Conservation (phyloP, 2,329 filamentous ascomycete genomes). For the Hysterium pulicare region DNA sequence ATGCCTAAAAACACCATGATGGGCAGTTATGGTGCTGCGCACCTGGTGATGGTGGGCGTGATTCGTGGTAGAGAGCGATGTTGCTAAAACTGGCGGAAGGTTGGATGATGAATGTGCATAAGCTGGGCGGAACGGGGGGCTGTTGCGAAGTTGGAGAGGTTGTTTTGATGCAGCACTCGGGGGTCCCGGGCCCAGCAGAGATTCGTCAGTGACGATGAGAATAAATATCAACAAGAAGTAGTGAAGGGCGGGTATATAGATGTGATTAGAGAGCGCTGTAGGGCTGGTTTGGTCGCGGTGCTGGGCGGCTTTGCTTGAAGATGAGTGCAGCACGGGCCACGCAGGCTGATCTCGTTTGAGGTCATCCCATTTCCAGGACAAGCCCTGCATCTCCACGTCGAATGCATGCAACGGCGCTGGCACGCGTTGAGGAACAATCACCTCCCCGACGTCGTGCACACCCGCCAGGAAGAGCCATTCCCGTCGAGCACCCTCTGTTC, state of each 20-base stretch:
- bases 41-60: conserved; percentile 6
- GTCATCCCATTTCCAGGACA: no score
- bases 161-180: no score
- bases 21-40: conserved; percentile 13
- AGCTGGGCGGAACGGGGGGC: conserved; percentile 14
- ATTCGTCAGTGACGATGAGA: no score
- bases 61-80: conserved; percentile 4
- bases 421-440: no score
- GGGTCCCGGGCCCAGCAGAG: no score
- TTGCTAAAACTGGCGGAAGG: conserved; percentile 16
- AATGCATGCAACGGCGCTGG: no score
- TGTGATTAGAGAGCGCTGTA: conserved; percentile 1
- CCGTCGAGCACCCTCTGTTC: no score
- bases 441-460: no score
- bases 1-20: conserved; percentile 88
- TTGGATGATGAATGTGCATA: conserved; percentile 22
- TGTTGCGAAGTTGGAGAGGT: conserved; percentile 1
- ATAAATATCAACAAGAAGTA: conserved; percentile 3
- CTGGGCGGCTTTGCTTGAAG: neutral
- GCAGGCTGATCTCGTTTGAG: neutral
- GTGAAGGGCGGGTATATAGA: conserved; percentile 1
- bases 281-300: neutral
- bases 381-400: no score
- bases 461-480: no score
- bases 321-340: no score